A percentile compares a stretch with the other conserved stretches of the same genome.
These are phyloP conservation scores for Thinopyrum obtusiflorum DNA, from an alignment of 202 grass and related monocot genomes.

Conservation along the genomic window DNA sequence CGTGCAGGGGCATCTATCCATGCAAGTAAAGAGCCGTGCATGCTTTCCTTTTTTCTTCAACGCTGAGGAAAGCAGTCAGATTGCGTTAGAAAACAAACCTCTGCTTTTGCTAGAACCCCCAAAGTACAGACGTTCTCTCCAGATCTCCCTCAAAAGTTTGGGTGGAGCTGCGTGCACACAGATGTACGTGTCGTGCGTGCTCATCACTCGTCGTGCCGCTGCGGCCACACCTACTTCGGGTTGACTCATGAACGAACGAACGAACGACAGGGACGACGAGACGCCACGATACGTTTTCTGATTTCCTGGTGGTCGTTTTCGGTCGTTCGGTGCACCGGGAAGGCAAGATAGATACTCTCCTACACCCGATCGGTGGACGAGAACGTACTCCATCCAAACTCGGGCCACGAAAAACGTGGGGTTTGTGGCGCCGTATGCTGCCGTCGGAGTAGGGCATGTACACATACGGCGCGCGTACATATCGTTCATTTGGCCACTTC, in stretches of 20 bases:
- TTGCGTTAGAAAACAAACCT: background rate
- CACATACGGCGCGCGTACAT: no score
- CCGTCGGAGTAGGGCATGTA: no score
- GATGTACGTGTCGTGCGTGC: background rate
- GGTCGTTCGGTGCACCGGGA: background rate
- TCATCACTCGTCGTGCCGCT: background rate
- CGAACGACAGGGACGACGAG: background rate
- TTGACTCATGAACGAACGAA: background rate
- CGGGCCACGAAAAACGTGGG: no score
- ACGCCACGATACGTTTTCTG: background rate
- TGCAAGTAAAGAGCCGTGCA: background rate
- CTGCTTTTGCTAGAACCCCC: background rate
- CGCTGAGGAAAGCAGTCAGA: background rate
- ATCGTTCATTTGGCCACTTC: no score
- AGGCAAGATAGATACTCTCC: no score
- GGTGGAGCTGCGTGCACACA: background rate
- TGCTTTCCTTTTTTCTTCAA: background rate
- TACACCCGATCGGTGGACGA: background rate
- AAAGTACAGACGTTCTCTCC: background rate
- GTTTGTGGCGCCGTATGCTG: background rate
- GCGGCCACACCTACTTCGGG: no score
- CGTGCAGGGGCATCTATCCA: background rate
- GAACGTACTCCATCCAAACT: background rate
- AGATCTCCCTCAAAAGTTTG: background rate
- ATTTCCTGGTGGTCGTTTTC: background rate